phyloP scores from a whole-genome alignment of 371 early-diverging fungal genomes.

The Rhizopus sp. region DNA sequence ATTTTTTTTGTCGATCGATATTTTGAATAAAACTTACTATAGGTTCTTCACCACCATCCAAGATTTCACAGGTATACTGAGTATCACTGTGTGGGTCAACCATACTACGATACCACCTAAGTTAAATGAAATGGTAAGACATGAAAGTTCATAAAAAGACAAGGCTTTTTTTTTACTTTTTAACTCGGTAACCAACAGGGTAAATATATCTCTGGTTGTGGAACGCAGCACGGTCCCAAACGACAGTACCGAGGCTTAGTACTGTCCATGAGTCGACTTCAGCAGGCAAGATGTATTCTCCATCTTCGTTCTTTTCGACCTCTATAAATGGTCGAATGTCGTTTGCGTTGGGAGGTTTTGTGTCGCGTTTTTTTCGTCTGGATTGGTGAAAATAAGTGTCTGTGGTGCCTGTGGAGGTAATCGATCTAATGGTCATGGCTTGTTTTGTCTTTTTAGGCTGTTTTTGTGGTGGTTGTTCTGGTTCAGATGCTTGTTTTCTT shows the following conservation, averaged over 20 bases:
- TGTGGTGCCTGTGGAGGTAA: constrained; percentile 10
- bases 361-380: constrained; percentile 40
- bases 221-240: constrained; percentile 75
- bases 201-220: constrained; percentile 90
- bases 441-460: background rate
- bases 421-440: background rate
- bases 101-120: constrained; percentile 72
- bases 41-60: constrained; percentile 82
- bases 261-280: constrained; percentile 79
- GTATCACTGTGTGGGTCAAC: constrained; percentile 62
- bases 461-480: background rate
- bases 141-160: background rate
- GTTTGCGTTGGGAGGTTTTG: constrained; percentile 43
- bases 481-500: background rate
- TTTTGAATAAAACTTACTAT: constrained; percentile 26
- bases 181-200: constrained; percentile 83
- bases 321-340: constrained; percentile 42
- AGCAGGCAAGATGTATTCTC: constrained; percentile 75
- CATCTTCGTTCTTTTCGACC: constrained; percentile 63
- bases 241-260: constrained; percentile 67
- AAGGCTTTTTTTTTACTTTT: constrained; percentile 33
- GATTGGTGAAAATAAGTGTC: constrained; percentile 41
- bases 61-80: constrained; percentile 73
- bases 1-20: constrained; percentile 1
- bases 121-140: constrained; percentile 1